Evolutionary conservation across 2,329 filamentous ascomycete species (phyloP).

Genomic region (Sclerotinia glacialis): DNA sequence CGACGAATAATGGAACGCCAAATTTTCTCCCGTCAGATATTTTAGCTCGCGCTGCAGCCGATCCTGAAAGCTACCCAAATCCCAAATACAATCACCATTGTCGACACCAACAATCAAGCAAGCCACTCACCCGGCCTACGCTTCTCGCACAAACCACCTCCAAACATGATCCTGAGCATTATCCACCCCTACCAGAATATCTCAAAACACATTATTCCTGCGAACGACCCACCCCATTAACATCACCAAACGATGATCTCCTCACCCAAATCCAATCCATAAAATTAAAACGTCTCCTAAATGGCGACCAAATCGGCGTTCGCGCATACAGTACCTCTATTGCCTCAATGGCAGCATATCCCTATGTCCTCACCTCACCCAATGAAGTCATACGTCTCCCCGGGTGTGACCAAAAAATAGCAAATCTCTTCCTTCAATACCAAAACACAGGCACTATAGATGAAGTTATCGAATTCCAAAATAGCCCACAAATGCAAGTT

Average conservation of each 20-base stretch:
- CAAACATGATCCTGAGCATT: conserved; percentile 58
- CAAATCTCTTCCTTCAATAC: conserved; percentile 75
- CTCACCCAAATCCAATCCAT: conserved; percentile 73
- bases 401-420: conserved; percentile 78
- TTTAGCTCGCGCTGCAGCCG: conserved; percentile 34
- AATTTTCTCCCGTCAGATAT: neutral
- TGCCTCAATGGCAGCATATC: conserved; percentile 79
- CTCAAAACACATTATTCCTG: conserved; percentile 71
- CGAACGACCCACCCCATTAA: conserved; percentile 68
- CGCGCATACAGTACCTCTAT: conserved; percentile 87
- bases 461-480: conserved; percentile 62
- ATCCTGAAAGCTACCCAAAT: conserved; percentile 28
- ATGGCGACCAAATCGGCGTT: conserved; percentile 73
- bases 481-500: conserved; percentile 60
- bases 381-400: conserved; percentile 56
- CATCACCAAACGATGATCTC: conserved; percentile 72
- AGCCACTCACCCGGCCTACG: conserved; percentile 39
- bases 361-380: conserved; percentile 42
- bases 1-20: conserved; percentile 22
- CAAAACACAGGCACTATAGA: conserved; percentile 55
- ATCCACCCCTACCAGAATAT: conserved; percentile 68
- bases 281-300: conserved; percentile 65
- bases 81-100: conserved; percentile 25
- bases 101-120: conserved; percentile 23
- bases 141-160: conserved; percentile 68